Percentiles rank a stretch among this genome's conserved stretches.
These are phyloP conservation scores for Striga asiatica DNA, from an alignment of 257 asterid genomes.

Conservation along the genomic window DNA sequence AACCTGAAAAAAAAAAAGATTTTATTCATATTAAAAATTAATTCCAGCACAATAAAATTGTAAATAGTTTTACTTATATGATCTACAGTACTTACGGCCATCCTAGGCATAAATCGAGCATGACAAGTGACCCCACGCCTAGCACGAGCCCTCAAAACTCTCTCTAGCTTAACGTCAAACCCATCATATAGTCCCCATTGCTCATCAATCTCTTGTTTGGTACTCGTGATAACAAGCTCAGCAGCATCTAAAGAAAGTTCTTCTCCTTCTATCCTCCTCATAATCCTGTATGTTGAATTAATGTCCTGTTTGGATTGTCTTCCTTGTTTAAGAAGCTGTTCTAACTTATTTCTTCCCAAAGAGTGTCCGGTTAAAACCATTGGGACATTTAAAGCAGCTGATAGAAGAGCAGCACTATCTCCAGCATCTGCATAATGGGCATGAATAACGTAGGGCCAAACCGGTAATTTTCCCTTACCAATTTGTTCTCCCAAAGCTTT, in stretches of 20 bases:
- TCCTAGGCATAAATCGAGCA: conserved; percentile 83
- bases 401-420: conserved; percentile 78
- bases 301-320: conserved; percentile 77
- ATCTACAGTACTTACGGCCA: conserved; percentile 77
- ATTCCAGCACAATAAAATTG: too few species aligned
- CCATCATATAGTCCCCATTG: conserved; percentile 92
- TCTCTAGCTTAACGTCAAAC: conserved; percentile 71
- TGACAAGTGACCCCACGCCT: conserved; percentile 75
- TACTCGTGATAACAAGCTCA: conserved; percentile 72
- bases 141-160: conserved; percentile 61
- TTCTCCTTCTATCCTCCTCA: conserved; percentile 83
- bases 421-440: conserved; percentile 93
- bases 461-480: conserved; percentile 56
- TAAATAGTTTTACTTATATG: too few species aligned
- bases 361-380: conserved; percentile 89
- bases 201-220: conserved; percentile 80
- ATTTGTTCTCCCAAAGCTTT: conserved; percentile 71
- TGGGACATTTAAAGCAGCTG: conserved; percentile 77
- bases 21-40: too few species aligned
- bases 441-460: conserved; percentile 79
- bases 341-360: conserved; percentile 74
- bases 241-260: conserved; percentile 78
- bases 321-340: conserved; percentile 74
- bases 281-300: conserved; percentile 65
- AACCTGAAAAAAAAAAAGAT: conserved; percentile 32